phyloP scores from a whole-genome alignment of 2,329 filamentous ascomycete genomes.

The Cercospora zeina region DNA sequence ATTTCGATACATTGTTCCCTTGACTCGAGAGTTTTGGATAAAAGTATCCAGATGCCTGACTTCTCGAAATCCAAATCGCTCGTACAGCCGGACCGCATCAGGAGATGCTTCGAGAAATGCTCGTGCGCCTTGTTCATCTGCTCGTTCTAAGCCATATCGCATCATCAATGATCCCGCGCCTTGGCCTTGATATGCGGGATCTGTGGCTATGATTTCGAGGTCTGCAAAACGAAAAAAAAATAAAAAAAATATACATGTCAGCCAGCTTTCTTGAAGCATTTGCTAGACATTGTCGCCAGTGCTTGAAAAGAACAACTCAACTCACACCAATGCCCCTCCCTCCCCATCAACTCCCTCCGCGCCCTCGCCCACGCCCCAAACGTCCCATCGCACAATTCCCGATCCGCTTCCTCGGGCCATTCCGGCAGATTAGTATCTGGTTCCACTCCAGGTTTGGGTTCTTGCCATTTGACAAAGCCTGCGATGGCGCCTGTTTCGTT shows the following conservation, averaged over 20 bases:
- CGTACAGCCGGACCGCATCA: conserved; percentile 42
- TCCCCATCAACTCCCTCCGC: conserved; percentile 33
- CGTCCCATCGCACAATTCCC: conserved; percentile 31
- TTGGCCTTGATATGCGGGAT: conserved; percentile 43
- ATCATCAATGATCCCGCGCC: conserved; percentile 44
- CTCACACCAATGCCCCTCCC: conserved; percentile 36
- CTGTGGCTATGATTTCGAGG: conserved; percentile 40
- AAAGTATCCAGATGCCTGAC: conserved; percentile 30
- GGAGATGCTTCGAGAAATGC: conserved; percentile 45
- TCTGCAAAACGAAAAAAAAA: conserved; percentile 20
- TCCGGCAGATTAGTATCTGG: conserved; percentile 28
- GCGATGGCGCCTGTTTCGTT: conserved; percentile 24
- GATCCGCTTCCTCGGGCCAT: conserved; percentile 35
- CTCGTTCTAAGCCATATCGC: conserved; percentile 43
- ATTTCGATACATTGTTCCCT: conserved; percentile 31
- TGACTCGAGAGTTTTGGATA: conserved; percentile 33
- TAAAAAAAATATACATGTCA: background rate
- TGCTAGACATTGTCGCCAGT: background rate
- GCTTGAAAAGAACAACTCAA: background rate
- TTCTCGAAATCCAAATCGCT: conserved; percentile 41
- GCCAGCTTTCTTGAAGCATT: too few relatives aligned
- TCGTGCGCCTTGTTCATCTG: conserved; percentile 41
- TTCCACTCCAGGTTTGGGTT: conserved; percentile 27
- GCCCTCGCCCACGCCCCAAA: conserved; percentile 34
- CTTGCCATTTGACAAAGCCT: conserved; percentile 34